Evolutionary conservation across 495 filamentous ascomycete species (phyloP).

Genomic region (Tetracladium marchalianum): DNA sequence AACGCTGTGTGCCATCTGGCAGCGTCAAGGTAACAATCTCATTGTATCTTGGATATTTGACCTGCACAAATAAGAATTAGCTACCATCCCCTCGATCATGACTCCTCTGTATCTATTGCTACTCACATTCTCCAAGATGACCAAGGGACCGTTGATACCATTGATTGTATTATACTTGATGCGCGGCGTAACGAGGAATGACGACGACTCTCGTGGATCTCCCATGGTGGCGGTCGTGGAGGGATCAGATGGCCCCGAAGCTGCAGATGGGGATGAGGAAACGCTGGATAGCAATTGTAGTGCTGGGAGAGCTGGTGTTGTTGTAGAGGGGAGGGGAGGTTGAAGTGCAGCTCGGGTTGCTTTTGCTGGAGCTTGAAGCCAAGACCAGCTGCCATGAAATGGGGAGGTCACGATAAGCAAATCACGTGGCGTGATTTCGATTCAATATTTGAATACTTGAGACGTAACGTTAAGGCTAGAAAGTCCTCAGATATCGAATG

Average conservation of each 20-base stretch:
- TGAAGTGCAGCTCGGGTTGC: constrained; percentile 2
- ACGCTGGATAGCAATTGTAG: constrained; percentile 1
- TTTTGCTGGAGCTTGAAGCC: constrained; percentile 11
- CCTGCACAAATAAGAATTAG: constrained; percentile 41
- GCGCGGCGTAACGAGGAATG: constrained; percentile 66
- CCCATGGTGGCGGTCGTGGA: constrained; percentile 37
- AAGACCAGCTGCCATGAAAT: constrained; percentile 4
- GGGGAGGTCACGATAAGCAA: constrained; percentile 19
- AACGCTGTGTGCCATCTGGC: constrained; percentile 86
- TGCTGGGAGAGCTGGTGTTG: constrained; percentile 2
- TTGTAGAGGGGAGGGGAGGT: constrained; percentile 8
- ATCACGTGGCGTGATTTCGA: constrained; percentile 10
- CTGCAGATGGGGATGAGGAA: neutral
- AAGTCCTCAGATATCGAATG: too few species aligned
- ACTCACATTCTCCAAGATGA: constrained; percentile 88
- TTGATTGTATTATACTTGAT: constrained; percentile 97
- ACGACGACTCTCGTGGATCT: constrained; percentile 71
- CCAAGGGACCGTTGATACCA: constrained; percentile 94
- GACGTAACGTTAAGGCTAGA: too few species aligned
- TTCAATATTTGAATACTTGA: neutral
- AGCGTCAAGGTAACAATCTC: constrained; percentile 96
- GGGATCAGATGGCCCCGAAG: neutral
- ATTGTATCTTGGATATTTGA: constrained; percentile 96
- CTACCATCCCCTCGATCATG: neutral
- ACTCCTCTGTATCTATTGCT: neutral